These are phyloP conservation scores for Penicillium expansum DNA, from an alignment of 2,329 filamentous ascomycete species.

Conservation along the genomic window DNA sequence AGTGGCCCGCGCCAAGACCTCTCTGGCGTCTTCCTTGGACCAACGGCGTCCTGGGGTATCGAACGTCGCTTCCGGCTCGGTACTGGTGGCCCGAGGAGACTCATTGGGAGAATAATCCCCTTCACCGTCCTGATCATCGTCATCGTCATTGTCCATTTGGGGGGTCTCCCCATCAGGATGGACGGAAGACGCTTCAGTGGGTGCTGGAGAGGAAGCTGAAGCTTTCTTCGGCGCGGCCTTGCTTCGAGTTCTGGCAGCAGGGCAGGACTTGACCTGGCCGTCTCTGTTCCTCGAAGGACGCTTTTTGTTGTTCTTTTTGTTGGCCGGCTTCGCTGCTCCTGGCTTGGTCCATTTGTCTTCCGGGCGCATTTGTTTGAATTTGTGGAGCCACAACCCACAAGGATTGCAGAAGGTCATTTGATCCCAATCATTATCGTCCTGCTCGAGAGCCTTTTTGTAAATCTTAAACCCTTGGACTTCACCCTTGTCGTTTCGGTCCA, in stretches of 20 bases:
- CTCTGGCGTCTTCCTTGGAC: conserved; percentile 41
- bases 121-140: conserved; percentile 35
- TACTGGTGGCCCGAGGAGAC: conserved; percentile 48
- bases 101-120: conserved; percentile 35
- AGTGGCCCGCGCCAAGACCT: conserved; percentile 54
- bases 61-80: conserved; percentile 46
- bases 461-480: conserved; percentile 65
- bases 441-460: conserved; percentile 69
- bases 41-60: conserved; percentile 34
- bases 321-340: conserved; percentile 33
- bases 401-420: conserved; percentile 86
- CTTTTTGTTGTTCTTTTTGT: conserved; percentile 40
- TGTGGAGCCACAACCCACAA: conserved; percentile 92
- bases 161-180: conserved; percentile 37
- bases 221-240: conserved; percentile 28
- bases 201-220: conserved; percentile 41
- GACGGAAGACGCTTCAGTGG: conserved; percentile 39
- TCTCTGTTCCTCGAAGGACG: conserved; percentile 37
- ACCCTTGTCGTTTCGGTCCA: conserved; percentile 62
- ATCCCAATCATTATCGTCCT: conserved; percentile 68
- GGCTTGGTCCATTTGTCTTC: conserved; percentile 73
- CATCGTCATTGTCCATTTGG: conserved; percentile 33
- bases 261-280: conserved; percentile 34
- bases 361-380: conserved; percentile 81
- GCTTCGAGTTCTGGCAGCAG: conserved; percentile 34